phyloP scores from a whole-genome alignment of 495 filamentous ascomycete species.

The Astrothelium subdiscretum region DNA sequence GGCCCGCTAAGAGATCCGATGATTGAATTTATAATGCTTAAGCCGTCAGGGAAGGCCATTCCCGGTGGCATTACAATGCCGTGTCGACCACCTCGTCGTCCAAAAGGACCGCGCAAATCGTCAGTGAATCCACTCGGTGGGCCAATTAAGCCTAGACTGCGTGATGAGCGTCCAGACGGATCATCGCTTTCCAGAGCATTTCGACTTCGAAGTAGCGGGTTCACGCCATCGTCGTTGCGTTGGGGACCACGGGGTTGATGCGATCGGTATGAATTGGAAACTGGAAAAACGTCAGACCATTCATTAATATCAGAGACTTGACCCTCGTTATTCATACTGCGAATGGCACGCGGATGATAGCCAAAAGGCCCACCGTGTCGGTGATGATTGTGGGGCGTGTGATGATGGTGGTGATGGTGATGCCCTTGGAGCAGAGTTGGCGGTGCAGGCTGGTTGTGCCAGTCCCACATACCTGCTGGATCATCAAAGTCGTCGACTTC shows the following conservation, averaged over 20 bases:
- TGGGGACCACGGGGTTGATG: constrained; percentile 38
- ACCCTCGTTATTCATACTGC: background rate
- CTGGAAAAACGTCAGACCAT: background rate
- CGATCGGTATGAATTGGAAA: constrained; percentile 34
- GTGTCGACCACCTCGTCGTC: background rate
- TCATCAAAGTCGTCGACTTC: constrained; percentile 18
- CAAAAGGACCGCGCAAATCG: constrained; percentile 8
- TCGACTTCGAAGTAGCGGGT: constrained; percentile 51
- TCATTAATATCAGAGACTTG: background rate
- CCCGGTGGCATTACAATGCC: background rate
- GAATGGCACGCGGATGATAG: constrained; percentile 21
- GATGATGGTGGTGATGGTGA: constrained; percentile 40
- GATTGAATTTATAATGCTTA: background rate
- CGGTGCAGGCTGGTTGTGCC: constrained; percentile 40
- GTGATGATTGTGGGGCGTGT: constrained; percentile 25
- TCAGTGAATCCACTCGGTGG: constrained; percentile 42
- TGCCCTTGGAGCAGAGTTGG: constrained; percentile 28
- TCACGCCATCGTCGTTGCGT: constrained; percentile 62
- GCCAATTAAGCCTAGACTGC: background rate
- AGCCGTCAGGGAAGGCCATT: background rate
- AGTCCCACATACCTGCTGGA: constrained; percentile 45
- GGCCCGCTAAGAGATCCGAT: background rate
- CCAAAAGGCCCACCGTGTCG: background rate
- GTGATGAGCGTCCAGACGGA: background rate
- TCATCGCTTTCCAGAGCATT: constrained; percentile 4